Evolutionary conservation across 1,139 yeast species (phyloP).

Genomic region (Geotrichum klebahnii): DNA sequence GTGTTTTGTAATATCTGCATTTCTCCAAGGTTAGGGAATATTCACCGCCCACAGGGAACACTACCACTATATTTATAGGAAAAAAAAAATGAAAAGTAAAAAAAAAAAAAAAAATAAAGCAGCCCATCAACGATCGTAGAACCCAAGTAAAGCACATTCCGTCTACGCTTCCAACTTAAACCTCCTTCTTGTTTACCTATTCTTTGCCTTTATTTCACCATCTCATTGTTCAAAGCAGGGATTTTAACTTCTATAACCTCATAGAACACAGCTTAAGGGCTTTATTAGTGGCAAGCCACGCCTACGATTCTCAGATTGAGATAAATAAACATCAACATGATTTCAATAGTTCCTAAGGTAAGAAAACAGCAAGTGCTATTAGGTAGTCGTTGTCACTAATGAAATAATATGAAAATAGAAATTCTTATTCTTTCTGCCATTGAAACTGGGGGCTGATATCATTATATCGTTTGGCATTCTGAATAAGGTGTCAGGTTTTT

Average conservation of each 20-base stretch:
- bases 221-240: neutral
- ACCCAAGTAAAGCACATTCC: too few relatives aligned
- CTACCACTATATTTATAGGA: neutral
- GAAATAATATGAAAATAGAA: slow-evolving; percentile 23
- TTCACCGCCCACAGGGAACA: neutral
- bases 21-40: neutral
- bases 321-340: slow-evolving; percentile 2
- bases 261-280: neutral
- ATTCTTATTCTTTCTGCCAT: slow-evolving; percentile 62
- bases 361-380: neutral
- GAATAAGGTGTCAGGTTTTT: slow-evolving; percentile 85
- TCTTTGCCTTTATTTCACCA: neutral
- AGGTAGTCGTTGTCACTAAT: neutral
- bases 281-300: neutral
- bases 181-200: neutral
- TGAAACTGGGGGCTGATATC: slow-evolving; percentile 83
- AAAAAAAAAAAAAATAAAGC: neutral
- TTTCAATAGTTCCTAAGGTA: slow-evolving; percentile 17
- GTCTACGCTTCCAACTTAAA: neutral
- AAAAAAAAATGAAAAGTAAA: neutral
- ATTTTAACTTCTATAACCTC: neutral
- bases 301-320: too few relatives aligned
- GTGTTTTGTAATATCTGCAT: neutral
- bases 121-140: too few relatives aligned
- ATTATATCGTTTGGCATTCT: slow-evolving; percentile 73